Evolutionary conservation across 768 basidiomycete species (phyloP), one percentile per base, ranked within the genome.

Genomic region (Leccinum fibrillosum): DNA sequence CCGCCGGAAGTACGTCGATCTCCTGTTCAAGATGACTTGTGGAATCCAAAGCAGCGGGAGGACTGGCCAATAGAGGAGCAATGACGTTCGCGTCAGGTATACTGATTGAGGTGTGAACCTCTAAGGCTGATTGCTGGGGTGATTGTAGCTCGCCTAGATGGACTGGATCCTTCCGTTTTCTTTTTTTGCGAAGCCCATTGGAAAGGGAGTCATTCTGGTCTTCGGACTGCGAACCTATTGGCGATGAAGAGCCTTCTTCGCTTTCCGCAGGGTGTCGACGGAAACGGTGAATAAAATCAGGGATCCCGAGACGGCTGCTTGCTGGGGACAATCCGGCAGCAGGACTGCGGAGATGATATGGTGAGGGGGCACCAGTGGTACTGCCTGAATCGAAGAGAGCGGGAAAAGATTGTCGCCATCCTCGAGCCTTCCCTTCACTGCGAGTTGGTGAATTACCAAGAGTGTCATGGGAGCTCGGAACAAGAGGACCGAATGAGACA

Each of bases 401-500:
- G 7, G 74, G 74, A 32, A 75, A 50, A 21, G 68, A 65, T 48
- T 61, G 54, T 56, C 70, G 67, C 72, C 69, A 73, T 17, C 66
- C 56, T 57, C 61, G 63, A 37, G 47, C 45, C 25, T 56, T 69
- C 15, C 68, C 70, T 45, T 86, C 82, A 2, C 64, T 69, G 58
- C 79, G 84, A 37, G 69, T 72, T 51, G 76, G 75, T 45, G 79
- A 78, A 23, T 77, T 75, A 13, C 82, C 79, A 19, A 79, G 56
- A 21, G 83, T 84, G 53, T 73, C 74, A n/a, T 76, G 74, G 10
- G 78, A 75, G 5, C 77, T 75, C 57, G 82, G 79, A 10, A 80
- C 70, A 19, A 74, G 62, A 17, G 86, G 86, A 57, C 87, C 83
- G 60, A 88, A 87, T 1, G 85, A 83, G 30, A 85, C 60, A 32